Conservation (phyloP, 805 yeast genomes). For the Kluyveromyces aestuarii region DNA sequence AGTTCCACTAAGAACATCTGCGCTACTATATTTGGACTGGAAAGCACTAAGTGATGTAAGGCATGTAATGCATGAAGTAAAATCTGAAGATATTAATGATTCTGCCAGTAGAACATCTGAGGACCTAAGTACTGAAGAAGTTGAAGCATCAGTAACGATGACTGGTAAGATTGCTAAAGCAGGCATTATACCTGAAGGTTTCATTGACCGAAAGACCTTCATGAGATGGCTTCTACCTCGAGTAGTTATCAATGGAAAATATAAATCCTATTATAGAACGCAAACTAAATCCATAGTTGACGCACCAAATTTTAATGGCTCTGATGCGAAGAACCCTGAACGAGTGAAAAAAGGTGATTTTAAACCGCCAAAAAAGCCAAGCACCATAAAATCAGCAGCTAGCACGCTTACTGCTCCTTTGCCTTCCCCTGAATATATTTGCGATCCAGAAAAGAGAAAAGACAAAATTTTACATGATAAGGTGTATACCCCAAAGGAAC, state of each 20-base stretch:
- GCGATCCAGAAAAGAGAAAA: constrained; percentile 56
- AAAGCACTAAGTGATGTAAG: constrained; percentile 51
- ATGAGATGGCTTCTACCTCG: constrained; percentile 22
- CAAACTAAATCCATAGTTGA: constrained; percentile 13
- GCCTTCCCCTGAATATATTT: constrained; percentile 59
- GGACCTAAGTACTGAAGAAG: constrained; percentile 3
- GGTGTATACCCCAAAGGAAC: constrained; percentile 52
- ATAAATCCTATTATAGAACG: constrained; percentile 17
- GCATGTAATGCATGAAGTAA: constrained; percentile 20
- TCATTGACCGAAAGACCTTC: constrained; percentile 20
- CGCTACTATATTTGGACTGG: constrained; percentile 81
- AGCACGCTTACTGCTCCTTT: constrained; percentile 71
- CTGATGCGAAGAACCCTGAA: constrained; percentile 4
- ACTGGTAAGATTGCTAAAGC: background rate
- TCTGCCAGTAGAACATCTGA: background rate
- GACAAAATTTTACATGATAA: constrained; percentile 75
- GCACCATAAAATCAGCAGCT: constrained; percentile 71
- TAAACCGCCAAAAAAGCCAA: constrained; percentile 57
- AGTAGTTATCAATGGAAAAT: constrained; percentile 13
- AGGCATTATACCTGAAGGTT: constrained; percentile 22
- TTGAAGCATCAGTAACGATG: background rate
- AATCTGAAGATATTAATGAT: constrained; percentile 3
- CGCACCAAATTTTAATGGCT: constrained; percentile 3
- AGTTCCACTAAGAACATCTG: constrained; percentile 87
- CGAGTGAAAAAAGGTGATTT: constrained; percentile 13